A percentile compares a stretch with the other conserved stretches of the same genome.
Conservation (phyloP, 2,329 filamentous ascomycete genomes). For the Elsinoe batatas region DNA sequence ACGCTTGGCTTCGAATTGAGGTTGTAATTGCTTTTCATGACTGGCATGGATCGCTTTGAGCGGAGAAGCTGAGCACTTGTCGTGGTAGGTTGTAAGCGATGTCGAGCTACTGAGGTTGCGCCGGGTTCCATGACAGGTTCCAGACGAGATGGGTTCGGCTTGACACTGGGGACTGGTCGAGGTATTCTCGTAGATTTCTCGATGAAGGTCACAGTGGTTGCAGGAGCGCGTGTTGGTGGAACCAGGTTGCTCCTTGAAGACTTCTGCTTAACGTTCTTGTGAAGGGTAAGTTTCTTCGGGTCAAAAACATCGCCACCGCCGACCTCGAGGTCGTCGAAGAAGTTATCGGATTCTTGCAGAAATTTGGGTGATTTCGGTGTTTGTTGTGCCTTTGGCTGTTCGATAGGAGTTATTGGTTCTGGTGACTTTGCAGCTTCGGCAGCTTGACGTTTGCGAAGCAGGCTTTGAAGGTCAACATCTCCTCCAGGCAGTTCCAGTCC, state of each 20-base stretch:
- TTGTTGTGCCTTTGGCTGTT: slow-evolving; percentile 27
- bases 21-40: slow-evolving; percentile 39
- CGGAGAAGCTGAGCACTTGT: slow-evolving; percentile 47
- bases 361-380: slow-evolving; percentile 28
- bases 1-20: slow-evolving; percentile 57
- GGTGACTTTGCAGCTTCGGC: slow-evolving; percentile 28
- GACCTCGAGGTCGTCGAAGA: slow-evolving; percentile 77
- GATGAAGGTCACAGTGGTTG: slow-evolving; percentile 85
- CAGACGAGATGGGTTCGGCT: slow-evolving; percentile 50
- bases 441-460: slow-evolving; percentile 61
- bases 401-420: slow-evolving; percentile 27
- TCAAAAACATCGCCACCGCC: slow-evolving; percentile 75
- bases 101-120: slow-evolving; percentile 57
- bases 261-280: slow-evolving; percentile 87
- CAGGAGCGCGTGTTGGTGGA: slow-evolving; percentile 60
- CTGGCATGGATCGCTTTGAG: slow-evolving; percentile 52
- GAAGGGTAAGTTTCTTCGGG: slow-evolving; percentile 68
- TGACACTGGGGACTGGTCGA: slow-evolving; percentile 52
- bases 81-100: slow-evolving; percentile 42
- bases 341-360: slow-evolving; percentile 53
- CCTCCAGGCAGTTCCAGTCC: slow-evolving; percentile 79
- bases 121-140: slow-evolving; percentile 89
- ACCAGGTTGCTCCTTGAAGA: slow-evolving; percentile 54
- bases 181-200: slow-evolving; percentile 72
- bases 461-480: slow-evolving; percentile 71